Evolutionary conservation across 768 basidiomycete genomes (phyloP).

Genomic region (Polyporus arcularius): DNA sequence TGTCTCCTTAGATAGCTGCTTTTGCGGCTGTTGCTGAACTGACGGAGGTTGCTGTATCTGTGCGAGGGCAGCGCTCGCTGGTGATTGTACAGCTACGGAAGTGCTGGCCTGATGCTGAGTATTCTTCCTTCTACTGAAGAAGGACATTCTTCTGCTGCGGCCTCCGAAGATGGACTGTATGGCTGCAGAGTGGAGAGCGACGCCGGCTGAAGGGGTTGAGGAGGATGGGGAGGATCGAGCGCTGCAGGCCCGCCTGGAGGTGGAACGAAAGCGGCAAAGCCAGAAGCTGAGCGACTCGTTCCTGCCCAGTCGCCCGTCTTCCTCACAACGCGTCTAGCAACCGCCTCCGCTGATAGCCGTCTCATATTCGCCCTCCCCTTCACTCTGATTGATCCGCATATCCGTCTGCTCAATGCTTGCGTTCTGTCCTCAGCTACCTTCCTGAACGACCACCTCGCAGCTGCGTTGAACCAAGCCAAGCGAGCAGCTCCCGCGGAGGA

Average conservation of each 20-base stretch:
- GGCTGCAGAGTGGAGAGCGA: conserved; percentile 38
- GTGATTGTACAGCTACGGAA: conserved; percentile 58
- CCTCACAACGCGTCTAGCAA: conserved; percentile 23
- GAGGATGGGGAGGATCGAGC: conserved; percentile 10
- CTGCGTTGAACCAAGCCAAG: too few species aligned
- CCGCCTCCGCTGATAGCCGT: conserved; percentile 28
- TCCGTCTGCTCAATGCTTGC: neutral
- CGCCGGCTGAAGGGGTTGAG: neutral
- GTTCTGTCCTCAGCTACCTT: neutral
- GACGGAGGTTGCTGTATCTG: conserved; percentile 25
- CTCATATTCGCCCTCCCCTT: conserved; percentile 5
- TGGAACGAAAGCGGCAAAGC: conserved; percentile 20
- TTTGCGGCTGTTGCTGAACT: conserved; percentile 32
- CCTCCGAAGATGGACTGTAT: conserved; percentile 68
- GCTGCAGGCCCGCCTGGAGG: conserved; percentile 24
- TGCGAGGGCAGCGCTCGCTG: conserved; percentile 63
- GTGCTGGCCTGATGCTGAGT: conserved; percentile 33
- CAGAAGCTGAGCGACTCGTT: conserved; percentile 8
- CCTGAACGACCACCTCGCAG: neutral
- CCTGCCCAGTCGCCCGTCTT: conserved; percentile 6
- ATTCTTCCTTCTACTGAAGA: conserved; percentile 89
- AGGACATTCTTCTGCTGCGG: conserved; percentile 82
- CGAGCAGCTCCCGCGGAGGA: neutral
- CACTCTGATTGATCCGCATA: neutral
- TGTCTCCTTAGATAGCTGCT: conserved; percentile 30